Conservation (phyloP, 768 basidiomycete genomes). For the Boletus fagicola region DNA sequence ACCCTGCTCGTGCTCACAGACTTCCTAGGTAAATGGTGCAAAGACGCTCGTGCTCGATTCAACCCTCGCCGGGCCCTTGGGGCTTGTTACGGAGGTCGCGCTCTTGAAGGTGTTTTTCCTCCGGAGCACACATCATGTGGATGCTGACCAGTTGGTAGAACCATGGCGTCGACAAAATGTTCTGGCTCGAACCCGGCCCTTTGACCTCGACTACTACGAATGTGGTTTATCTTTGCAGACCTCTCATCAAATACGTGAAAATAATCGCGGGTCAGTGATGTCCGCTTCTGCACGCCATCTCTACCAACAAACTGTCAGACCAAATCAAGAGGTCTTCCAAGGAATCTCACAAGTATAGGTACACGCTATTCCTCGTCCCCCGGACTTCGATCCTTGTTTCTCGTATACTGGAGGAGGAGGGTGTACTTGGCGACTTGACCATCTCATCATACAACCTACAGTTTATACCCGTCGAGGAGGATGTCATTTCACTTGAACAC, state of each 20-base stretch:
- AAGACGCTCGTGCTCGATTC: slow-evolving; percentile 96
- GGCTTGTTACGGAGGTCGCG: slow-evolving; percentile 92
- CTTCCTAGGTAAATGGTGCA: slow-evolving; percentile 77
- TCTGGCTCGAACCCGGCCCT: slow-evolving; percentile 94
- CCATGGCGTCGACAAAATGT: slow-evolving; percentile 99
- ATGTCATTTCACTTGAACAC: slow-evolving; percentile 87
- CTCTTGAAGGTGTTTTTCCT: slow-evolving; percentile 70
- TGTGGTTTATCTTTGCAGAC: slow-evolving; percentile 90
- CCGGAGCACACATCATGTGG: neutral
- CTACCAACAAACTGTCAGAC: slow-evolving; percentile 50
- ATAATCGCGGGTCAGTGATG: slow-evolving; percentile 77
- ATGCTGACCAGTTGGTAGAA: slow-evolving; percentile 53
- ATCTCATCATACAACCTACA: slow-evolving; percentile 88
- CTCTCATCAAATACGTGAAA: slow-evolving; percentile 79
- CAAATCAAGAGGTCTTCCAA: slow-evolving; percentile 83
- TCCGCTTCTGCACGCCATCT: slow-evolving; percentile 7
- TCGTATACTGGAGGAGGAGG: slow-evolving; percentile 89
- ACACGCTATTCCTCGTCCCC: slow-evolving; percentile 86
- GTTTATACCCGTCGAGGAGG: slow-evolving; percentile 90
- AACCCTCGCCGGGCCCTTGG: slow-evolving; percentile 84
- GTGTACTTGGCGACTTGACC: slow-evolving; percentile 93
- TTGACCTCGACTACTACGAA: slow-evolving; percentile 81
- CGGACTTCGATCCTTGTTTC: slow-evolving; percentile 82
- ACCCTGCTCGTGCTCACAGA: slow-evolving; percentile 6
- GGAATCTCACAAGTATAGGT: slow-evolving; percentile 74